Conservation (phyloP, 2,329 filamentous ascomycete genomes). For the Apiospora hydei region DNA sequence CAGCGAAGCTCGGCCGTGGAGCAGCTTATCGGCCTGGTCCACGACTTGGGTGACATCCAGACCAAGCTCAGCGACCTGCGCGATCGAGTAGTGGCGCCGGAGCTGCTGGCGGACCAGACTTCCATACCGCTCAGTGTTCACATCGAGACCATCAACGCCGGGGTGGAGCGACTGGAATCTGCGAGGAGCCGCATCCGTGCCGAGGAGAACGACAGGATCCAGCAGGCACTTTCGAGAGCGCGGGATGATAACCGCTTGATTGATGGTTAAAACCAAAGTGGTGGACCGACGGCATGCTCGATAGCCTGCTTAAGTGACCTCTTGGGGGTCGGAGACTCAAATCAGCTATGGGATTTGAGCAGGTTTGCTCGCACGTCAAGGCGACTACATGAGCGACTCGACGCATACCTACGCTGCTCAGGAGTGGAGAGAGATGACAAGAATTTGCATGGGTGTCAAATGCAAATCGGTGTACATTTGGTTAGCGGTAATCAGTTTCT, state of each 20-base stretch:
- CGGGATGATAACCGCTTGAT: constrained; percentile 52
- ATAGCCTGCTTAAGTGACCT: neutral
- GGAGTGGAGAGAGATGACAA: neutral
- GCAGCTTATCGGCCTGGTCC: constrained; percentile 73
- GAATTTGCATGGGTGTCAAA: neutral
- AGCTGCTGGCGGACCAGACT: constrained; percentile 58
- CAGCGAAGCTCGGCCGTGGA: constrained; percentile 72
- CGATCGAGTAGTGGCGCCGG: constrained; percentile 73
- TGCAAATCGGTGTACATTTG: neutral
- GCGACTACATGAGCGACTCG: neutral
- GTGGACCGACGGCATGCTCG: neutral
- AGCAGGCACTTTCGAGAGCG: constrained; percentile 57
- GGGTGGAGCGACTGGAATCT: constrained; percentile 74
- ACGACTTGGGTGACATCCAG: constrained; percentile 78
- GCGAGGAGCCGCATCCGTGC: constrained; percentile 66
- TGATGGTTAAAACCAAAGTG: constrained; percentile 40
- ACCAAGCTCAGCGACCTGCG: constrained; percentile 74
- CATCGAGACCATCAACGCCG: constrained; percentile 75
- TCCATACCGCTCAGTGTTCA: constrained; percentile 74
- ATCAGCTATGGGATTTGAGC: neutral
- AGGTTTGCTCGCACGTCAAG: neutral
- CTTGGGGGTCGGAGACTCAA: neutral
- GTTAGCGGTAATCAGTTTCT: neutral
- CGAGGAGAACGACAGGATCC: constrained; percentile 65
- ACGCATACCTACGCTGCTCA: neutral